These are phyloP conservation scores for Pleoardoris graminearum DNA, from an alignment of 2,329 filamentous ascomycete species.

Conservation along the genomic window DNA sequence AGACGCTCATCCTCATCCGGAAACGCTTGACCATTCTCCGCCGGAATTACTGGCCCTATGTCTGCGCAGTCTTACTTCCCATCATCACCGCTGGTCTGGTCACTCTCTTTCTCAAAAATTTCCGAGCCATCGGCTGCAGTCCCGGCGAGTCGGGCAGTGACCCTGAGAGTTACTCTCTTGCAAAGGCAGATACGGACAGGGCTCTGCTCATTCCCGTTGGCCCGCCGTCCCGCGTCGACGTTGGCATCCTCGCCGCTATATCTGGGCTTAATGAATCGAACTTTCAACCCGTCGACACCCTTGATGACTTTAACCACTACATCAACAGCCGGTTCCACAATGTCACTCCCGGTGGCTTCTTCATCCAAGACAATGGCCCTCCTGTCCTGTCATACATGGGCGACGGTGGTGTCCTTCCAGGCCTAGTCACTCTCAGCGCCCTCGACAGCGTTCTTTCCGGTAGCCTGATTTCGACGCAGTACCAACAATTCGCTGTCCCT, in stretches of 20 bases:
- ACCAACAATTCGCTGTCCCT: constrained; percentile 74
- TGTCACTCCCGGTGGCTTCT: constrained; percentile 78
- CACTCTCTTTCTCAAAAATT: constrained; percentile 70
- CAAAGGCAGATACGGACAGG: constrained; percentile 21
- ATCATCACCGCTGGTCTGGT: constrained; percentile 79
- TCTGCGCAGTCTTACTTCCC: constrained; percentile 75
- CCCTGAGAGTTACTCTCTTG: constrained; percentile 35
- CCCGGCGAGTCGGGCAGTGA: constrained; percentile 43
- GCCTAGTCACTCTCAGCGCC: constrained; percentile 87
- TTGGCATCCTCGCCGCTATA: constrained; percentile 33
- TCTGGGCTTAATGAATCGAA: constrained; percentile 26
- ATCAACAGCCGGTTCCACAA: constrained; percentile 66
- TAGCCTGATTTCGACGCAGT: constrained; percentile 70
- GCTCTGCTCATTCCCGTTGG: constrained; percentile 46
- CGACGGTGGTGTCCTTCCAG: constrained; percentile 62
- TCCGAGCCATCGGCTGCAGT: constrained; percentile 54
- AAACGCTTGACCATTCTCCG: constrained; percentile 79
- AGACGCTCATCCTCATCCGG: constrained; percentile 73
- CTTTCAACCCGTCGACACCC: constrained; percentile 62
- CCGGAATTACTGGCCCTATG: constrained; percentile 75
- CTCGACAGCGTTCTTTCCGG: constrained; percentile 76
- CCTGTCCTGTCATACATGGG: constrained; percentile 74
- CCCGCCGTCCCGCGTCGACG: constrained; percentile 40
- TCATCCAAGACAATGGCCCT: constrained; percentile 64
- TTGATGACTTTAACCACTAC: constrained; percentile 69